These are phyloP conservation scores for Globisporangium megalacanthum DNA, from an alignment of 352 stramenopile genomes.

Conservation along the genomic window DNA sequence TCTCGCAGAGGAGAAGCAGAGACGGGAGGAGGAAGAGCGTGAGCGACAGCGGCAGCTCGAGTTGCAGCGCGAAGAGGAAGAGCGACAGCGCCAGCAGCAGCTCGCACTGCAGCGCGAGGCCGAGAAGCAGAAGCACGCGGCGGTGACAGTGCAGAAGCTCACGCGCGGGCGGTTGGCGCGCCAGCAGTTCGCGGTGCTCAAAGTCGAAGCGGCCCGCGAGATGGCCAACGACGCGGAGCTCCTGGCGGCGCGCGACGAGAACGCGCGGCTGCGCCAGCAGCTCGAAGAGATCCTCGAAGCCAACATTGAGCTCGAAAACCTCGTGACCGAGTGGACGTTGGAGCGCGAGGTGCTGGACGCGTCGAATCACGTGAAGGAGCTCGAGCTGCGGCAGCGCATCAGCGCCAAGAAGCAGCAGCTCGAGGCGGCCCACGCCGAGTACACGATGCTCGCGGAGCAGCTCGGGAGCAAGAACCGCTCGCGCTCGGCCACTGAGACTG, in stretches of 20 bases:
- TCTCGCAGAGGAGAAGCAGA: slow-evolving; percentile 22
- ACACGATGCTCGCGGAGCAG: slow-evolving; percentile 37
- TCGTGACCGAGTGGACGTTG: slow-evolving; percentile 51
- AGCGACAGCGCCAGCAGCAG: slow-evolving; percentile 22
- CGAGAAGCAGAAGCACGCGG: slow-evolving; percentile 24
- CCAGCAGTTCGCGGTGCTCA: slow-evolving; percentile 48
- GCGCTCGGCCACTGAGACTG: slow-evolving; percentile 19
- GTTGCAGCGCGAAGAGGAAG: slow-evolving; percentile 29
- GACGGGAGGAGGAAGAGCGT: slow-evolving; percentile 25
- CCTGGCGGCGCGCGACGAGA: slow-evolving; percentile 40
- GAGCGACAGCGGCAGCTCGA: slow-evolving; percentile 19
- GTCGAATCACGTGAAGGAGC: slow-evolving; percentile 44
- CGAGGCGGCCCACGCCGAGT: slow-evolving; percentile 33
- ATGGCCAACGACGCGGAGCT: slow-evolving; percentile 26
- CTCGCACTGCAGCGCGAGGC: slow-evolving; percentile 20
- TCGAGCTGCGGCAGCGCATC: slow-evolving; percentile 56
- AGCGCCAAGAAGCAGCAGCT: slow-evolving; percentile 41
- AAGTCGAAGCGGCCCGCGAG: slow-evolving; percentile 32
- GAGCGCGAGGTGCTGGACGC: slow-evolving; percentile 52
- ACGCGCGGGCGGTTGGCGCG: slow-evolving; percentile 39
- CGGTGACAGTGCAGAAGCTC: slow-evolving; percentile 31
- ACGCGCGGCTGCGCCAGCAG: slow-evolving; percentile 44
- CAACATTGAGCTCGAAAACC: slow-evolving; percentile 52
- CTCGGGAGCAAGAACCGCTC: slow-evolving; percentile 31
- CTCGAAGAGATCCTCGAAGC: slow-evolving; percentile 50